Evolutionary conservation across 177 flowering plant species (phyloP), one percentile per base, ranked within the genome.

Genomic region (Vitis hybrid): DNA sequence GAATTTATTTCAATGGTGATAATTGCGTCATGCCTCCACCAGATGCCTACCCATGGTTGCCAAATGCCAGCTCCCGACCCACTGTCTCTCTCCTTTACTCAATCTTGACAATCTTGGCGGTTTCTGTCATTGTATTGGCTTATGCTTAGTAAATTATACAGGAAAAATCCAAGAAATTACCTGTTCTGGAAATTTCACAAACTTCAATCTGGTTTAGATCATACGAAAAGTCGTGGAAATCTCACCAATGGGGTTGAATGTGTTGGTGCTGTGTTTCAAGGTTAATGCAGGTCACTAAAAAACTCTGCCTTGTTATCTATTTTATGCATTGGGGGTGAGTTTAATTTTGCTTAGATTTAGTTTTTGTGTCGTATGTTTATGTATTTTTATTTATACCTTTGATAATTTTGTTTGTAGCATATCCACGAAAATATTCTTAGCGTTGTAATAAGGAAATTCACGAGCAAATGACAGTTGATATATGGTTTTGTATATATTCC

Each of bases 11-110:
- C 77, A 87, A 87, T 65, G 91, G 91, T 24, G 90, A 87, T 71
- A 85, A 85, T 44, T 87, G 90, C 68, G 90, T 87, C 66, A 85
- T 87, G 90, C 91, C 91, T 63, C 87, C 89, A 64, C 89, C 91
- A 9, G 90, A 88, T 76, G 68, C 84, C 50, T 88, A 86, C 67
- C 88, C 92, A 17, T 88, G 81, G 82, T 73, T 88, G 73, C 88
- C 92, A 67, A 82, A 85, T 78, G 72, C 75, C 17, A 70, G 86
- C 76, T 71, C 79, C 60, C 62, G 75, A 3, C 71, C 65, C n/a
- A 14, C 69, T 58, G 33, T 74, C 51, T 73, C 82, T 11, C 33
- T 75, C 0, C 74, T 84, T 66, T 51, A 3, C 38, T 24, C 67
- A 2, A 11, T 75, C 65, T 18, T 77, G 50, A 69, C 80, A 59